Conservation (phyloP, 1,139 yeast species). For the Candida sp. region DNA sequence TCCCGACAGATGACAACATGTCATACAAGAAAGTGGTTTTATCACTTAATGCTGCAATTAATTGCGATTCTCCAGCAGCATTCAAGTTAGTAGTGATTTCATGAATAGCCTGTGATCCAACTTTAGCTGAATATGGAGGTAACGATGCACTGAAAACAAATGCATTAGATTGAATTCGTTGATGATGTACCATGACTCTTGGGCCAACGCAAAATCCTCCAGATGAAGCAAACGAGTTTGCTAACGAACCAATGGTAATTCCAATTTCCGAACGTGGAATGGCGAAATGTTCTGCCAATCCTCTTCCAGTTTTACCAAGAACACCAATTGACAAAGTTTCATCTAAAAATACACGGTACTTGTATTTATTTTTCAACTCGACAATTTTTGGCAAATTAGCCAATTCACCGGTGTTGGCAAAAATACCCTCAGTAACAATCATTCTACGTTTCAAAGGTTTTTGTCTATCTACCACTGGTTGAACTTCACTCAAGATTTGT, state of each 20-base stretch:
- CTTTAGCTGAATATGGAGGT: conserved; percentile 86
- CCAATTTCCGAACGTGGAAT: conserved; percentile 70
- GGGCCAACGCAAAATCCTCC: conserved; percentile 97
- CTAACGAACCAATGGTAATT: conserved; percentile 85
- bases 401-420: conserved; percentile 77
- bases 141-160: conserved; percentile 93
- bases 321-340: conserved; percentile 87
- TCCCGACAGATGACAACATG: conserved; percentile 16
- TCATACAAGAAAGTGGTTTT: conserved; percentile 17
- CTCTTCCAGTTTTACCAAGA: conserved; percentile 83
- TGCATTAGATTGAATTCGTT: conserved; percentile 84
- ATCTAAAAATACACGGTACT: conserved; percentile 82
- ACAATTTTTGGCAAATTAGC: conserved; percentile 70
- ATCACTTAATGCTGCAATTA: conserved; percentile 25
- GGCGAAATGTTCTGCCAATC: conserved; percentile 69
- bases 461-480: conserved; percentile 60
- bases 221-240: conserved; percentile 73
- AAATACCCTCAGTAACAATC: conserved; percentile 87
- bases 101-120: conserved; percentile 60
- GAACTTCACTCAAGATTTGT: conserved; percentile 57
- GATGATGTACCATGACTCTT: conserved; percentile 83
- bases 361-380: conserved; percentile 74
- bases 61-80: conserved; percentile 27
- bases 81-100: conserved; percentile 31
- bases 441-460: conserved; percentile 83